Percentiles rank a stretch among this genome's conserved stretches.
Evolutionary conservation across 352 stramenopile genomes (phyloP).

Genomic region (Globisporangium nodosum): DNA sequence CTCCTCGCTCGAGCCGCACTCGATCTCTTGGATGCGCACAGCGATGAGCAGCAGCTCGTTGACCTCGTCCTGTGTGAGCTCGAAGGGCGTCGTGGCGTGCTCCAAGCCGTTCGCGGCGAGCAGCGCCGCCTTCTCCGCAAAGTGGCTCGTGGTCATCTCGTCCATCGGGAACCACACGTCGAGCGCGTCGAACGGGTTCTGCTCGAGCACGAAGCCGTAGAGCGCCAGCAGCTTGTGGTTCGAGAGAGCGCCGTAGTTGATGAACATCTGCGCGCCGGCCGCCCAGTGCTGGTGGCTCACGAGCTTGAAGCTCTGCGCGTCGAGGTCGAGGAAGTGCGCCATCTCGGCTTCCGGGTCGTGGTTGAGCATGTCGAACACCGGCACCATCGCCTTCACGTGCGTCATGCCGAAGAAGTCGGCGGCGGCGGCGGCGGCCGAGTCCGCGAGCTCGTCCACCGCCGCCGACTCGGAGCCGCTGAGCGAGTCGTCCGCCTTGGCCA

Average conservation of each 20-base stretch:
- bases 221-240: slow-evolving; percentile 80
- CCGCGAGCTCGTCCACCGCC: slow-evolving; percentile 3
- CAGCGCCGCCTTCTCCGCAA: slow-evolving; percentile 37
- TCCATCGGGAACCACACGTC: slow-evolving; percentile 76
- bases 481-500: slow-evolving; percentile 20
- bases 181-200: slow-evolving; percentile 65
- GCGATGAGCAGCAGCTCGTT: slow-evolving; percentile 65
- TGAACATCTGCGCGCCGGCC: slow-evolving; percentile 66
- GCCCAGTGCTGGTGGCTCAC: slow-evolving; percentile 71
- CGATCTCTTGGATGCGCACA: slow-evolving; percentile 60
- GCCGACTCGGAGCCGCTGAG: slow-evolving; percentile 5
- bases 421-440: neutral
- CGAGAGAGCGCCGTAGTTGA: slow-evolving; percentile 76
- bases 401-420: slow-evolving; percentile 17
- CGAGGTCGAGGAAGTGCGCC: slow-evolving; percentile 57
- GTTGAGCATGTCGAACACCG: slow-evolving; percentile 87
- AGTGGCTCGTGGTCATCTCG: slow-evolving; percentile 31
- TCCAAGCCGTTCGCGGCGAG: slow-evolving; percentile 50
- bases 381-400: slow-evolving; percentile 73
- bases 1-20: slow-evolving; percentile 35
- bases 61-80: slow-evolving; percentile 51
- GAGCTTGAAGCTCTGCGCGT: slow-evolving; percentile 48
- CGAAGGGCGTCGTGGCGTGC: slow-evolving; percentile 52
- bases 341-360: slow-evolving; percentile 73
- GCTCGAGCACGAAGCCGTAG: slow-evolving; percentile 71